phyloP scores from a whole-genome alignment of 176 grass and related monocot species.

The Ampelocalamus luodianensis region DNA sequence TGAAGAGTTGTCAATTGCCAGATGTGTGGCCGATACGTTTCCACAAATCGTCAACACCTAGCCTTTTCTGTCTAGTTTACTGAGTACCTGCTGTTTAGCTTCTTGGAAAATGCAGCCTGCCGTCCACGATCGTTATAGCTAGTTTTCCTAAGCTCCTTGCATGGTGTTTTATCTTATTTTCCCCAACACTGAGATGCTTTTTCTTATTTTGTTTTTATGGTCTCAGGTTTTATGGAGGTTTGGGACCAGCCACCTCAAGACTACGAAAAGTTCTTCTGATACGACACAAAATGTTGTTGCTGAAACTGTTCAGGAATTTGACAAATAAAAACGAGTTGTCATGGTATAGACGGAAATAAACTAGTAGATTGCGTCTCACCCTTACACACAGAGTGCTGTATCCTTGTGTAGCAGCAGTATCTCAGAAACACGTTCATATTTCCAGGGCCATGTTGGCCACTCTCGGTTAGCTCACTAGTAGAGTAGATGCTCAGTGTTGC shows the following conservation, averaged over 20 bases:
- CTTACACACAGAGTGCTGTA: not conserved
- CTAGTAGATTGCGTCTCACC: constrained; percentile 8
- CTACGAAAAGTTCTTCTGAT: constrained; percentile 75
- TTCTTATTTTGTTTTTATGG: constrained; percentile 5
- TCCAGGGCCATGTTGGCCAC: not conserved
- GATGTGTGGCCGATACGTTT: not conserved
- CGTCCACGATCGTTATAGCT: not conserved
- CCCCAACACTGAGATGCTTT: not conserved
- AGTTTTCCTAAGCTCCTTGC: not conserved
- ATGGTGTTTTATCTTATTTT: not conserved
- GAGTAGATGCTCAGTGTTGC: not conserved
- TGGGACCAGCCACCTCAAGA: constrained; percentile 71
- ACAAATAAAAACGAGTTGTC: constrained; percentile 13
- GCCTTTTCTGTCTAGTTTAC: not conserved
- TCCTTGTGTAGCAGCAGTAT: not conserved
- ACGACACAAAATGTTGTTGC: constrained; percentile 5
- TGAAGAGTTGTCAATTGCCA: not conserved
- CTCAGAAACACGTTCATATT: not conserved
- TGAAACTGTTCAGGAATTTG: constrained; percentile 20
- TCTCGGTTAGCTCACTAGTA: constrained; percentile 2
- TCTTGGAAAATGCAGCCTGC: constrained; percentile 22
- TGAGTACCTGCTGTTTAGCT: not conserved
- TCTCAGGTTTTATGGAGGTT: constrained; percentile 77
- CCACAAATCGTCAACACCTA: not conserved
- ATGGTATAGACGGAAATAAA: constrained; percentile 32